These are phyloP conservation scores for Monilinia fructigena DNA, from an alignment of 2,329 filamentous ascomycete species.

Conservation along the genomic window DNA sequence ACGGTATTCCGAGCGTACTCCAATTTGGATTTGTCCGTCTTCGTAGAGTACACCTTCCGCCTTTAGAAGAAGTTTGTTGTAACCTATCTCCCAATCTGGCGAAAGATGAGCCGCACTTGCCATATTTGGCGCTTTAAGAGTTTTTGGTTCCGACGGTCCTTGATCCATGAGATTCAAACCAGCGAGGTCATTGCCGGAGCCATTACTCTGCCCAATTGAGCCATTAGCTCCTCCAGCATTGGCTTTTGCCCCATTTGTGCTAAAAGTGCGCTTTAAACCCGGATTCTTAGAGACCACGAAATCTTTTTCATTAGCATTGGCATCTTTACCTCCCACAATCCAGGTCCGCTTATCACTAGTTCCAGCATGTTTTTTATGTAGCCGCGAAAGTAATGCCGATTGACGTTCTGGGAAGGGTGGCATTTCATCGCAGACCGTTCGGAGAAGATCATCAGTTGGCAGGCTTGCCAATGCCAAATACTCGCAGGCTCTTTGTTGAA, in stretches of 20 bases:
- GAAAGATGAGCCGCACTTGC: conserved; percentile 90
- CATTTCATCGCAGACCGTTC: conserved; percentile 98
- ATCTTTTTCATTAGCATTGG: conserved; percentile 78
- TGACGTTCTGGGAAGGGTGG: conserved; percentile 94
- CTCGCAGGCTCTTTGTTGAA: conserved; percentile 95
- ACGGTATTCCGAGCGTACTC: conserved; percentile 88
- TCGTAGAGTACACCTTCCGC: conserved; percentile 90
- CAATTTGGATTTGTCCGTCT: conserved; percentile 90
- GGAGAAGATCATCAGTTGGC: conserved; percentile 84
- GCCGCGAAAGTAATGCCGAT: conserved; percentile 83
- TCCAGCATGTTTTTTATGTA: conserved; percentile 91
- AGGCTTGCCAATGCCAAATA: conserved; percentile 83
- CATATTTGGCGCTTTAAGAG: conserved; percentile 72
- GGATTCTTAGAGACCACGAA: conserved; percentile 77
- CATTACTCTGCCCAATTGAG: conserved; percentile 50
- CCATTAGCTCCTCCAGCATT: conserved; percentile 49
- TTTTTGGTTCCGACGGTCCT: conserved; percentile 55
- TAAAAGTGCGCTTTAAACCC: conserved; percentile 85
- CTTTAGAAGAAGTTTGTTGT: conserved; percentile 74
- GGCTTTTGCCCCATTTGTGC: conserved; percentile 46
- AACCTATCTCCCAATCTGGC: conserved; percentile 91
- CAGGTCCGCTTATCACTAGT: conserved; percentile 95
- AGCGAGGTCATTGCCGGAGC: conserved; percentile 60
- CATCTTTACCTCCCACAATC: conserved; percentile 96
- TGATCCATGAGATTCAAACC: conserved; percentile 76